phyloP scores from a whole-genome alignment of 1,284 basidiomycete species.

The Malassezia arunalokei region DNA sequence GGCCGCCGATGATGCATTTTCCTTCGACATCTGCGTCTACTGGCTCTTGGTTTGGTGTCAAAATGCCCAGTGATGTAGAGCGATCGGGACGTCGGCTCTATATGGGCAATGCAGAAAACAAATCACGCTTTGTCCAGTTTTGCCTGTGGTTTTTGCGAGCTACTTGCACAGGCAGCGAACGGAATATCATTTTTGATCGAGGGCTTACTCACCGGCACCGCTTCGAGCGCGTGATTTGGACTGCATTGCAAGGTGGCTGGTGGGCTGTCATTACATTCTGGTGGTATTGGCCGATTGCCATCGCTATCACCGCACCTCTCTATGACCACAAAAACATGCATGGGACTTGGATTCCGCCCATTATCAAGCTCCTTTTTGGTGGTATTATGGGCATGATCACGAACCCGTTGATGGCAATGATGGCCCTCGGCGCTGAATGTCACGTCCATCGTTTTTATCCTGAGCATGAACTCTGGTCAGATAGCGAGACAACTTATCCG shows the following conservation, averaged over 20 bases:
- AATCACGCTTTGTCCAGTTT: conserved; percentile 15
- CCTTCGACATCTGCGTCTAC: conserved; percentile 21
- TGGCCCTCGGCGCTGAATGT: conserved; percentile 37
- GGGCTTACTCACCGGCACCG: conserved; percentile 29
- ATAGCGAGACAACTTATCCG: not conserved
- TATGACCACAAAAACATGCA: conserved; percentile 38
- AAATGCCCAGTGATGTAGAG: conserved; percentile 22
- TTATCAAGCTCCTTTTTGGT: conserved; percentile 46
- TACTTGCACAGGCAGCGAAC: conserved; percentile 26
- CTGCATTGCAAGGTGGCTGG: conserved; percentile 32
- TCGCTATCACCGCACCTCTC: conserved; percentile 39
- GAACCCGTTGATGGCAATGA: conserved; percentile 40
- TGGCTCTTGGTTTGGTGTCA: conserved; percentile 24
- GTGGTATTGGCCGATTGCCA: conserved; percentile 42
- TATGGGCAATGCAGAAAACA: conserved; percentile 25
- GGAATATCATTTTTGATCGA: conserved; percentile 25
- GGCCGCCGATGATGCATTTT: conserved; percentile 37
- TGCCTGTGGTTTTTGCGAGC: conserved; percentile 33
- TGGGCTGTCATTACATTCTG: conserved; percentile 30
- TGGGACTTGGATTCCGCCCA: conserved; percentile 37
- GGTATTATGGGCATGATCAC: conserved; percentile 31
- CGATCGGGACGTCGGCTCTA: conserved; percentile 7
- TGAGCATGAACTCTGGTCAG: conserved; percentile 20
- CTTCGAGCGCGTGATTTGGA: conserved; percentile 32
- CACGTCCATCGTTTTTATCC: conserved; percentile 30